Conservation (phyloP, 75 land plant genomes). For the Larix kaempferi region DNA sequence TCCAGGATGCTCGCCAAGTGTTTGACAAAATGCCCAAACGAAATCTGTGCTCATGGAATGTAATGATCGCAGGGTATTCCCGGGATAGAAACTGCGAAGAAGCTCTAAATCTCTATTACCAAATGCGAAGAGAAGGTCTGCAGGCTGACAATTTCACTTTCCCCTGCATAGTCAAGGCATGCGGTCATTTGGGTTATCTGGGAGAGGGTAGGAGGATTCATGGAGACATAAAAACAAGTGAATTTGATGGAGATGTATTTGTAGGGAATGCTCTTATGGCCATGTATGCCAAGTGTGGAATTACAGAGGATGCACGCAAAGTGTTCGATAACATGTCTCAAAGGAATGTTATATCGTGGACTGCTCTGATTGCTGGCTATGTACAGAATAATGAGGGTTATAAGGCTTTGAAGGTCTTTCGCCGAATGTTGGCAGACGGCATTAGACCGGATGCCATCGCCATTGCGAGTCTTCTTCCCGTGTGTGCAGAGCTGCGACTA, state of each 20-base stretch:
- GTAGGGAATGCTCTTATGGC: neutral
- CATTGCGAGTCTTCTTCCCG: slow-evolving; percentile 19
- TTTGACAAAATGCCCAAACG: neutral
- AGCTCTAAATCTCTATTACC: neutral
- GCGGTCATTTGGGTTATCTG: slow-evolving; percentile 3
- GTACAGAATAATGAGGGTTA: slow-evolving; percentile 19
- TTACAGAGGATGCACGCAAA: neutral
- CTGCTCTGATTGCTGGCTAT: slow-evolving; percentile 33
- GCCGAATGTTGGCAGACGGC: slow-evolving; percentile 12
- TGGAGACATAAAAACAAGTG: neutral
- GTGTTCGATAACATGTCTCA: slow-evolving; percentile 8
- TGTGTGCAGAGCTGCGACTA: slow-evolving; percentile 6
- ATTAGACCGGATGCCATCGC: slow-evolving; percentile 16
- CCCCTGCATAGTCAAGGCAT: neutral
- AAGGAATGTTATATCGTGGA: slow-evolving; percentile 37
- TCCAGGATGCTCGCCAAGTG: neutral
- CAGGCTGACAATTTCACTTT: neutral
- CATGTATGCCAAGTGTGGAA: slow-evolving; percentile 13
- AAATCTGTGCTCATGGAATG: neutral
- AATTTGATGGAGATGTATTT: slow-evolving; percentile 6
- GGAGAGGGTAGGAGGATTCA: slow-evolving; percentile 11
- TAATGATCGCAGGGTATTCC: neutral
- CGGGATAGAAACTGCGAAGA: neutral
- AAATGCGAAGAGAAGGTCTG: neutral
- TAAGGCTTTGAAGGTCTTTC: slow-evolving; percentile 24